A percentile compares a stretch with the other conserved stretches of the same genome.
phyloP scores from a whole-genome alignment of 768 basidiomycete species.

The Kockovaella imperatae region DNA sequence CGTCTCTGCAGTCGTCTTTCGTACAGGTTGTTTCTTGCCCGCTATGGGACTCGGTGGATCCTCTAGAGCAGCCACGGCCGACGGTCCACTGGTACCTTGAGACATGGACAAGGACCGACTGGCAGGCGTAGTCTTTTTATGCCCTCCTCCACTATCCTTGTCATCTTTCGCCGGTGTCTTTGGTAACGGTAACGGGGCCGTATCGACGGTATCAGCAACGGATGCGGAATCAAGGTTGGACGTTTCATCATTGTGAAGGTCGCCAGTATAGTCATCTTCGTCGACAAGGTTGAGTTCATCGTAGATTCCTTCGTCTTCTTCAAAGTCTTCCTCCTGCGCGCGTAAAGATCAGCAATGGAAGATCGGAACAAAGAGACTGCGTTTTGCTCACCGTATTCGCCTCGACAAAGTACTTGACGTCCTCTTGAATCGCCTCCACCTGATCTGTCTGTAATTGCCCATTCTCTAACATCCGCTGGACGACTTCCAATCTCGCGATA shows the following conservation, averaged over 20 bases:
- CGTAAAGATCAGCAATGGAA: conserved; percentile 8
- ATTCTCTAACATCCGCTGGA: conserved; percentile 86
- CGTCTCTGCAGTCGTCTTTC: conserved; percentile 44
- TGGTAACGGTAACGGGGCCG: conserved; percentile 12
- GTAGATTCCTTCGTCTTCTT: conserved; percentile 94
- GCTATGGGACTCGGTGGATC: conserved; percentile 38
- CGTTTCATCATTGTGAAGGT: conserved; percentile 62
- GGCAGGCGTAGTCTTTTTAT: conserved; percentile 27
- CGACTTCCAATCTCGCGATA: conserved; percentile 80
- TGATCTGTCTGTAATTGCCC: conserved; percentile 76
- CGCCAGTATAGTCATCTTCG: conserved; percentile 74
- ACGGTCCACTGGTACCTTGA: too few relatives aligned
- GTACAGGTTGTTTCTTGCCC: conserved; percentile 26
- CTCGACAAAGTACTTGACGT: conserved; percentile 92
- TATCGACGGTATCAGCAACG: conserved; percentile 53
- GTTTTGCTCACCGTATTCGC: conserved; percentile 71
- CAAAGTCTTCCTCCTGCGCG: conserved; percentile 85
- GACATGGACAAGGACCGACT: conserved; percentile 9
- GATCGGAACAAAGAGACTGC: too few relatives aligned
- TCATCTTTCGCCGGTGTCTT: conserved; percentile 36
- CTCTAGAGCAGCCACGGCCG: too few relatives aligned
- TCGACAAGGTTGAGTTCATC: conserved; percentile 96
- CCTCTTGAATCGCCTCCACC: conserved; percentile 76
- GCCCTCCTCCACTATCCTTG: too few relatives aligned
- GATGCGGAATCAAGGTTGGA: conserved; percentile 61